phyloP scores from a whole-genome alignment of 495 filamentous ascomycete species.

The Margaritispora aquatica region DNA sequence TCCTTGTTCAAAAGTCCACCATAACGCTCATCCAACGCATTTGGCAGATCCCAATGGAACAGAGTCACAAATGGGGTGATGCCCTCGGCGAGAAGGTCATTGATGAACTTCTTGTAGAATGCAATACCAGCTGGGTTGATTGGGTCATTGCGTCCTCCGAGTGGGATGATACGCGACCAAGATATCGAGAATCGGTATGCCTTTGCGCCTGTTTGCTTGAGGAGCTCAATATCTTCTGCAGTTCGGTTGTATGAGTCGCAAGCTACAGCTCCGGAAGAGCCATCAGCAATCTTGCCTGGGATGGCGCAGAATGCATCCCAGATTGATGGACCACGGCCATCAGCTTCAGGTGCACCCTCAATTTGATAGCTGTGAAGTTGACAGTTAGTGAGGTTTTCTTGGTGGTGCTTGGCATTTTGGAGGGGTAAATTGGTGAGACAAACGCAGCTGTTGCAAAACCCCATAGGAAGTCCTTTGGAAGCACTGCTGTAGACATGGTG shows the following conservation, averaged over 20 bases:
- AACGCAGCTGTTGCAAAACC: constrained; percentile 76
- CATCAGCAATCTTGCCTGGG: constrained; percentile 69
- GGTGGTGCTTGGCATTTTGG: not conserved
- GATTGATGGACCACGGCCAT: constrained; percentile 68
- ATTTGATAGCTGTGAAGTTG: constrained; percentile 59
- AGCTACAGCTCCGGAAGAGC: constrained; percentile 59
- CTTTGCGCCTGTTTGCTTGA: constrained; percentile 57
- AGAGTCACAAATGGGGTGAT: constrained; percentile 57
- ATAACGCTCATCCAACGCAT: constrained; percentile 55
- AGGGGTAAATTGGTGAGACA: constrained; percentile 15
- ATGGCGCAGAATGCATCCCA: constrained; percentile 73
- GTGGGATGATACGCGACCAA: constrained; percentile 68
- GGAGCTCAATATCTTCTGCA: constrained; percentile 63
- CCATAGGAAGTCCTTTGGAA: constrained; percentile 74
- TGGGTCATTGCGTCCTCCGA: constrained; percentile 54
- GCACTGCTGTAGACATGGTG: constrained; percentile 19
- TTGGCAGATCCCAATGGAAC: constrained; percentile 60
- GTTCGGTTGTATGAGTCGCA: constrained; percentile 75
- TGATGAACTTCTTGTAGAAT: constrained; percentile 55
- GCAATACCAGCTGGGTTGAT: constrained; percentile 53
- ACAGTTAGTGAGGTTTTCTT: not conserved
- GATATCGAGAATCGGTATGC: constrained; percentile 72
- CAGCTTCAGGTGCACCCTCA: constrained; percentile 59
- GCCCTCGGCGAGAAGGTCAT: constrained; percentile 51
- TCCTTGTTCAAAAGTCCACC: constrained; percentile 51